Base-by-base conservation (phyloP, 352 stramenopile genomes). In the Phytophthora ramorum region DNA sequence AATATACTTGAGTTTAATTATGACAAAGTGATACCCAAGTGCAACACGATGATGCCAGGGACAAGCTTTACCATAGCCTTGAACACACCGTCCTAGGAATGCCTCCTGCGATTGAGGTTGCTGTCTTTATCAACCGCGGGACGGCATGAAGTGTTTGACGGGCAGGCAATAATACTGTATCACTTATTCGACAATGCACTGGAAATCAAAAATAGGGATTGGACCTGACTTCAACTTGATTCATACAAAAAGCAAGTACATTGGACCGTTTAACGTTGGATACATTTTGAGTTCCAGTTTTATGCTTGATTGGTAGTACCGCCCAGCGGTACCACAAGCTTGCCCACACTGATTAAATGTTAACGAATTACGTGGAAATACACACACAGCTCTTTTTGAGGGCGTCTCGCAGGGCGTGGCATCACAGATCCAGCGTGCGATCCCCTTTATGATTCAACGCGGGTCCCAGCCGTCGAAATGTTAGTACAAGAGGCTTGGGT, bases 401-500 rank as follows among this genome's bases (percentile, higher is more conserved):
- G 14, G 26, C n/a, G 7, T 16, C 10, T 12, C n/a, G 32, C 9
- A n/a, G 38, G 47, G 46, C 4, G 14, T 19, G 14, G 37, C 22
- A 26, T 81, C 62, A 89, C 41, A 89, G 60, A 35, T 90, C 81
- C 20, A 82, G 38, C 37, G 59, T 82, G 54, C 76, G 71, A 44
- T 54, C 35, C 44, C 55, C 52, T 7, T 59, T 60, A 20, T 71
- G 52, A 26, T 71, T 65, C 3, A 59, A 53, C 13, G 62, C 26
- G 49, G 47, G 16, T 0, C 32, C 34, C 12, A 63, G 59, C 13
- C 68, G 74, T 8, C 76, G 77, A 65, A 90, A 88, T 24, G 77
- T 84, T 32, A 90, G 69, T 17, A 88, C 73, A 20, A 90, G 73
- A 16, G 81, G 81, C 16, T 75, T 72, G 17, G 81, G 81, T 0